These are phyloP conservation scores for Carallia pectinifolia DNA, from an alignment of 345 rosid genomes.

Conservation along the genomic window DNA sequence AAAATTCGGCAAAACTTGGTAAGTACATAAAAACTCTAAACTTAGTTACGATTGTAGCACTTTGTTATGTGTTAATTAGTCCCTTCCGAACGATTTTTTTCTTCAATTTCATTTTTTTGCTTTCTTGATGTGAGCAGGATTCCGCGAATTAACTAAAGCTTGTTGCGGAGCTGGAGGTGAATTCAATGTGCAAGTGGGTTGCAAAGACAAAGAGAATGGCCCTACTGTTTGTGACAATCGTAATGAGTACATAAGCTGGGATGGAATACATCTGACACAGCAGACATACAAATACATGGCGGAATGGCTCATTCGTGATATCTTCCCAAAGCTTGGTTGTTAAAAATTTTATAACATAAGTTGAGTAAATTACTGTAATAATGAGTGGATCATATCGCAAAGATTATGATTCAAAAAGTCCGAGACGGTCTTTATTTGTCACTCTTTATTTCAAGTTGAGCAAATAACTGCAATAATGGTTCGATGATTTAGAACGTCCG, in stretches of 20 bases:
- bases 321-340: slow-evolving; percentile 22
- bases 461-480: too few relatives aligned
- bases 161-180: slow-evolving; percentile 24
- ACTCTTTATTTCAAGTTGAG: too few relatives aligned
- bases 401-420: too few relatives aligned
- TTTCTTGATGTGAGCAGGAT: not conserved
- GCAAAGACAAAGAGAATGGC: slow-evolving; percentile 18
- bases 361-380: too few relatives aligned
- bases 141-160: not conserved
- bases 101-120: not conserved
- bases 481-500: too few relatives aligned
- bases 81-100: not conserved
- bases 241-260: slow-evolving; percentile 32
- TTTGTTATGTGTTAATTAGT: not conserved
- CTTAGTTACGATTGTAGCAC: too few relatives aligned
- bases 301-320: slow-evolving; percentile 17
- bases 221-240: slow-evolving; percentile 30
- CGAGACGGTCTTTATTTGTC: too few relatives aligned
- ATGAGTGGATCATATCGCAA: too few relatives aligned
- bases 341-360: too few relatives aligned
- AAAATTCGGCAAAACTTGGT: slow-evolving; percentile 2
- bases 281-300: slow-evolving; percentile 26
- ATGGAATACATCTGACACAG: slow-evolving; percentile 37
- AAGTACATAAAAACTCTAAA: not conserved
- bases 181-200: slow-evolving; percentile 14